Evolutionary conservation across 2,329 filamentous ascomycete species (phyloP), one percentile per base, ranked within the genome.

Genomic region (Diplodia sapinea): DNA sequence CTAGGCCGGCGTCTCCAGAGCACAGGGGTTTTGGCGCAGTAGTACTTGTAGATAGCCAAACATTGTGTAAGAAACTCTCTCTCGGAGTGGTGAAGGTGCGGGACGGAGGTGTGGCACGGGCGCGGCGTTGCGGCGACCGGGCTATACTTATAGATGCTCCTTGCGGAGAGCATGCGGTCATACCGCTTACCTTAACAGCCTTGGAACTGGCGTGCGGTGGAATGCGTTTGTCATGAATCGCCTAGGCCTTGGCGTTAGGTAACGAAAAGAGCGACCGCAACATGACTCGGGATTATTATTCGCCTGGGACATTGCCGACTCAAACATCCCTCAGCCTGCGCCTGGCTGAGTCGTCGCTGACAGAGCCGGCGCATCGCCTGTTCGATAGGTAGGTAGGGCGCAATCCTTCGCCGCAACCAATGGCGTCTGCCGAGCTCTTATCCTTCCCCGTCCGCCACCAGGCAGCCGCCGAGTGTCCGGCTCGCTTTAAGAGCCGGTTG

Each of bases 211-310:
- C 61, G 31, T 64, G 49, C 49, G 61, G 61, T 64, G 49, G 61
- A 26, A 54, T 33, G 49, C 17, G 61, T 64, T 65, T 65, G 62
- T 65, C 62, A 65, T n/a, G 36, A 33, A 65, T 33, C 55, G 50
- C n/a, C 50, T 9, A 65, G 55, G 62, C 15, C 62, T 65, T 65
- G 62, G 62, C 50, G 26, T 65, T 65, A 65, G 49, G 62, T 65
- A 65, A 65, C 49, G 62, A 29, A 54, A 52, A 33, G 47, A 38
- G 33, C 20, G 40, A n/a, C 50, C 29, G 49, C 36, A 15, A 17
- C 62, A 55, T 65, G 51, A 65, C 62, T 65, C 47, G 59, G 36
- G 40, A 47, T 26, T 4, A 26, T 26, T 4, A 26, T n/a, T 47
- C n/a, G 40, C 4, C 40, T 8, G 15, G 15, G 17, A 47, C 40